Base-by-base conservation (phyloP, 495 filamentous ascomycete species). In the Penicillium robsamsonii region DNA sequence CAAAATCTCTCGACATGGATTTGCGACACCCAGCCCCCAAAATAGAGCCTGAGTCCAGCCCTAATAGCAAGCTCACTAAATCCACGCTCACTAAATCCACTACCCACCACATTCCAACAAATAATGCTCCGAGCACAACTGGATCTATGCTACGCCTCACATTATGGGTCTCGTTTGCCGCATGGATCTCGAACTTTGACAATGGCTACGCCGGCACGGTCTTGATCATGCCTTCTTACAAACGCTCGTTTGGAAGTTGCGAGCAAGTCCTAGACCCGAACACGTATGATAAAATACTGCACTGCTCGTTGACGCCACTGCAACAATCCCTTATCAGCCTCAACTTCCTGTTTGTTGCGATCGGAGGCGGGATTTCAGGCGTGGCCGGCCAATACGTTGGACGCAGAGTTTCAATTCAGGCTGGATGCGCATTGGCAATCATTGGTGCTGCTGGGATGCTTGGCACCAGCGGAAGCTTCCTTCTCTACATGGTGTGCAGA, bases 291-390 rank as follows among this genome's bases (percentile, higher is more conserved):
- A 49, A 49, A 0, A 45, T 55, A 12, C 53, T 62, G 3, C 48
- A 58, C 4, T 69, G 66, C 46, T 58, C 53, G 5, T 44, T 70
- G 4, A 64, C 63, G 4, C 57, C 68, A 10, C 40, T 69, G 0
- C 66, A 70, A 46, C 63, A 70, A 30, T 70, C 68, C 0, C 48
- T 70, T n/a, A 67, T 70, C 27, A 64, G 66, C 18, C 30, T 70
- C 15, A 67, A 57, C 31, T 70, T 59, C 35, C 41, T 70, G 15
- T 70, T 69, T 44, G 55, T 67, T 8, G 63, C 60, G 0, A 47
- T 70, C 3, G 68, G 68, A 10, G 66, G 63, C 5, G 66, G 57
- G 6, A 4, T 69, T 11, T 61, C 66, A 3, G 68, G 58, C 4
- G 3, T 69, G 29, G 54, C 61, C 3, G 66, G 63, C 12, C 53